Conservation (phyloP, 2,329 filamentous ascomycete genomes). For the Exophiala sideris region DNA sequence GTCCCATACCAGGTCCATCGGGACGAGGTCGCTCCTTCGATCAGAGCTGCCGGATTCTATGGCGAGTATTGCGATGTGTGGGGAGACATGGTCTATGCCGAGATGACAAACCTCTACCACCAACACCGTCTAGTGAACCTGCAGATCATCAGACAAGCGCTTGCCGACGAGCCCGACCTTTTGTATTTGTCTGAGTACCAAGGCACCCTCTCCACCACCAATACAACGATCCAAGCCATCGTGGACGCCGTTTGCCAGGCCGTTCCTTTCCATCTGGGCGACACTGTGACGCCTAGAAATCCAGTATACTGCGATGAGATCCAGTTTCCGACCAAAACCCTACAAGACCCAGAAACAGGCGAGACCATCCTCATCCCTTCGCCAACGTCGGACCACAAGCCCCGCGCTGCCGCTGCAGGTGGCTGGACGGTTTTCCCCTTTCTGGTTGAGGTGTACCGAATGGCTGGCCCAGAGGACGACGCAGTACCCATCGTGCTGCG, state of each 20-base stretch:
- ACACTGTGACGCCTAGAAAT: slow-evolving; percentile 21
- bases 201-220: slow-evolving; percentile 10
- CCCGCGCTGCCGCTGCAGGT: slow-evolving; percentile 23
- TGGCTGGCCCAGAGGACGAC: slow-evolving; percentile 27
- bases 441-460: slow-evolving; percentile 21
- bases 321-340: slow-evolving; percentile 18
- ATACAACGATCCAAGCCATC: slow-evolving; percentile 23
- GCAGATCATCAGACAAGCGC: slow-evolving; percentile 25
- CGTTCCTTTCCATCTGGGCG: slow-evolving; percentile 26
- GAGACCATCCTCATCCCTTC: slow-evolving; percentile 8
- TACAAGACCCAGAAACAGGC: slow-evolving; percentile 7
- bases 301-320: slow-evolving; percentile 20
- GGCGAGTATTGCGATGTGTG: slow-evolving; percentile 24
- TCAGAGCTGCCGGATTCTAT: slow-evolving; percentile 26
- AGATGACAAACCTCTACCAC: slow-evolving; percentile 17
- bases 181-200: slow-evolving; percentile 2
- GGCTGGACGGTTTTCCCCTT: slow-evolving; percentile 26
- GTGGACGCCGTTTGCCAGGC: slow-evolving; percentile 24
- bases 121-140: slow-evolving; percentile 22
- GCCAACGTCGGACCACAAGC: slow-evolving; percentile 7
- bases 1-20: slow-evolving; percentile 19
- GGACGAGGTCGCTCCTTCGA: slow-evolving; percentile 20
- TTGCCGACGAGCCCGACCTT: slow-evolving; percentile 13
- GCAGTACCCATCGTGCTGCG: slow-evolving; percentile 21
- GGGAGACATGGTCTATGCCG: slow-evolving; percentile 16